Evolutionary conservation across 139 green algal genomes (phyloP).

Genomic region (Protoeuglena noctilucae): DNA sequence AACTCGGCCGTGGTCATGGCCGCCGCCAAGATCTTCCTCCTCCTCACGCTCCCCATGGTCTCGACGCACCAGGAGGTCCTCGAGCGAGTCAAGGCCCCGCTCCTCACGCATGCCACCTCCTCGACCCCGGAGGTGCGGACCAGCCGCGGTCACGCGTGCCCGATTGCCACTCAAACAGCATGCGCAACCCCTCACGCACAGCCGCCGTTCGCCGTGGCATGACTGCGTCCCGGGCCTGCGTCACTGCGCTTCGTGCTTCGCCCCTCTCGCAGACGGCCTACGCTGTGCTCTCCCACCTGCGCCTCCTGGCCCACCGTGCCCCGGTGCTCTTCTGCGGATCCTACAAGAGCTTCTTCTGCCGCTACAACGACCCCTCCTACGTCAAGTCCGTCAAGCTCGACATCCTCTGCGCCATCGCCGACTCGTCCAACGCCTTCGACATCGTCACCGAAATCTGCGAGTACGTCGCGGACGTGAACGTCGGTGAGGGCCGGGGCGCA

Average conservation of each 20-base stretch:
- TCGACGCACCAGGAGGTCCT: conserved; percentile 80
- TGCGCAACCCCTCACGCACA: not conserved
- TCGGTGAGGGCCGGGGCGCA: too few species aligned
- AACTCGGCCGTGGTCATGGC: conserved; percentile 85
- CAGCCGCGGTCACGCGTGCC: too few species aligned
- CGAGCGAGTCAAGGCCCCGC: conserved; percentile 73
- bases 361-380: conserved; percentile 75
- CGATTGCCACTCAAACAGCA: too few species aligned
- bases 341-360: conserved; percentile 77
- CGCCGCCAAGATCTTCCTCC: conserved; percentile 79
- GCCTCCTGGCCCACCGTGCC: conserved; percentile 60
- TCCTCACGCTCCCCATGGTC: conserved; percentile 69
- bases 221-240: not conserved
- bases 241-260: not conserved
- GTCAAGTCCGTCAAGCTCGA: conserved; percentile 90
- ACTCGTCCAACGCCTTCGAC: conserved; percentile 73
- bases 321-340: conserved; percentile 55
- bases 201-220: too few species aligned
- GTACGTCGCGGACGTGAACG: conserved; percentile 29
- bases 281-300: conserved; percentile 69
- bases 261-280: conserved; percentile 40
- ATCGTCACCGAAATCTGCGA: conserved; percentile 75
- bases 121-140: conserved; percentile 4
- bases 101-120: conserved; percentile 59
- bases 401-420: conserved; percentile 66